Conservation (phyloP, 176 grass and related monocot species). For the Tuctoria greenei region DNA sequence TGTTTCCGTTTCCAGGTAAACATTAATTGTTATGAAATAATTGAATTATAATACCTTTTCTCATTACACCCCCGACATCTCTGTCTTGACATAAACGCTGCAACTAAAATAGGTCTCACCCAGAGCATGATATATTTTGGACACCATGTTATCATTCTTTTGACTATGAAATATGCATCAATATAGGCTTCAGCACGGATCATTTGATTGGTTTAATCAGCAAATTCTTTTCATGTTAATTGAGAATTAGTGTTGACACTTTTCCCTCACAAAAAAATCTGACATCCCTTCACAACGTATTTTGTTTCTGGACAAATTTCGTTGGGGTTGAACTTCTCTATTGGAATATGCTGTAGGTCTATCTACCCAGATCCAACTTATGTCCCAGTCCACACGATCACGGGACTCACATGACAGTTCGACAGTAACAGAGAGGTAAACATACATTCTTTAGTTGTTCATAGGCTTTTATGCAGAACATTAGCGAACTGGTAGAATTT, state of each 20-base stretch:
- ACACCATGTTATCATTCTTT: neutral
- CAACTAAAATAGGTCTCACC: neutral
- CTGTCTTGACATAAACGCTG: neutral
- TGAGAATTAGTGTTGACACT: neutral
- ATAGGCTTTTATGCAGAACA: neutral
- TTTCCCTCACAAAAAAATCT: neutral
- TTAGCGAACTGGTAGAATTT: neutral
- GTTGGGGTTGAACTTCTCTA: constrained; percentile 16
- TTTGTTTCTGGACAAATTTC: neutral
- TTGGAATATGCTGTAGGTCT: constrained; percentile 29
- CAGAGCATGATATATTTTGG: neutral
- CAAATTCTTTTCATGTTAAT: neutral
- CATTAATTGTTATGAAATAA: neutral
- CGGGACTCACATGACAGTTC: constrained; percentile 56
- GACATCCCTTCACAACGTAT: neutral
- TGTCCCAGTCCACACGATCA: constrained; percentile 41
- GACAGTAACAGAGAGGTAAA: constrained; percentile 78
- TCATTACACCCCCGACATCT: too few species aligned
- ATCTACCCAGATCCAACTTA: constrained; percentile 50
- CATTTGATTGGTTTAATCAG: neutral
- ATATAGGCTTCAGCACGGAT: neutral
- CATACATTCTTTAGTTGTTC: neutral
- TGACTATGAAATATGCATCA: neutral
- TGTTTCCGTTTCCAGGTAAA: constrained; percentile 13
- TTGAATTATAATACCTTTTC: neutral